These are phyloP conservation scores for Cotoneaster glaucophyllus DNA, from an alignment of 306 rosid genomes.

Conservation along the genomic window DNA sequence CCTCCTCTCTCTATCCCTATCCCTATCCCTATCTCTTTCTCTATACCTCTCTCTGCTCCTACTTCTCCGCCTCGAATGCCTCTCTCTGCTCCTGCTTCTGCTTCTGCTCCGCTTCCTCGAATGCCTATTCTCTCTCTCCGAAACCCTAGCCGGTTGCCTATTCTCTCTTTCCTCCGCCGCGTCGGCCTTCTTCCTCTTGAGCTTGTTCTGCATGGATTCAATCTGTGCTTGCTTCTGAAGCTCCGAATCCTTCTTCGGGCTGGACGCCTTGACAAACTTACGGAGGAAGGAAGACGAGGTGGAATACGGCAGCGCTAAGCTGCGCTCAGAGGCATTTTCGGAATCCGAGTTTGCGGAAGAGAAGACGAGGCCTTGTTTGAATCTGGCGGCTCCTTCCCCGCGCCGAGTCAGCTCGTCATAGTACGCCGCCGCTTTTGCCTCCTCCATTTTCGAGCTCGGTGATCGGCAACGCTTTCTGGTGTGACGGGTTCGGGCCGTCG, in stretches of 20 bases:
- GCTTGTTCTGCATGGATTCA: conserved; percentile 69
- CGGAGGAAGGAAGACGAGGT: conserved; percentile 70
- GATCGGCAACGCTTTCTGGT: not conserved
- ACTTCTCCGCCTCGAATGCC: conserved; percentile 37
- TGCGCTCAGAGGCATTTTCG: conserved; percentile 33
- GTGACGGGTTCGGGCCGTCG: not conserved
- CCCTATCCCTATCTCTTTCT: conserved; percentile 22
- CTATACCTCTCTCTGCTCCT: conserved; percentile 48
- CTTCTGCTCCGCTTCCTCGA: conserved; percentile 32
- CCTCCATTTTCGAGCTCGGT: conserved; percentile 55
- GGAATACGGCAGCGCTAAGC: conserved; percentile 33
- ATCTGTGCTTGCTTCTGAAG: conserved; percentile 48
- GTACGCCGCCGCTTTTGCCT: conserved; percentile 85
- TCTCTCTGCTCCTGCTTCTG: conserved; percentile 23
- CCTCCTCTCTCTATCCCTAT: conserved; percentile 26
- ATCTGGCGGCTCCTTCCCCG: conserved; percentile 84
- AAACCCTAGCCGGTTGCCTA: conserved; percentile 49
- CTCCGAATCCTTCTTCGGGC: conserved; percentile 40
- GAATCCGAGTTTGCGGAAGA: conserved; percentile 35
- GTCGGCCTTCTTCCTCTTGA: conserved; percentile 32
- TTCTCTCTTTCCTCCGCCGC: conserved; percentile 3
- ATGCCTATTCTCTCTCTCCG: conserved; percentile 22
- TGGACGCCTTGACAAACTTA: conserved; percentile 73
- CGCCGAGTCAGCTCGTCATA: conserved; percentile 77
- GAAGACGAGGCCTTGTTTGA: conserved; percentile 87